Conservation (phyloP, 1,284 basidiomycete species). For the Pascua sp. region DNA sequence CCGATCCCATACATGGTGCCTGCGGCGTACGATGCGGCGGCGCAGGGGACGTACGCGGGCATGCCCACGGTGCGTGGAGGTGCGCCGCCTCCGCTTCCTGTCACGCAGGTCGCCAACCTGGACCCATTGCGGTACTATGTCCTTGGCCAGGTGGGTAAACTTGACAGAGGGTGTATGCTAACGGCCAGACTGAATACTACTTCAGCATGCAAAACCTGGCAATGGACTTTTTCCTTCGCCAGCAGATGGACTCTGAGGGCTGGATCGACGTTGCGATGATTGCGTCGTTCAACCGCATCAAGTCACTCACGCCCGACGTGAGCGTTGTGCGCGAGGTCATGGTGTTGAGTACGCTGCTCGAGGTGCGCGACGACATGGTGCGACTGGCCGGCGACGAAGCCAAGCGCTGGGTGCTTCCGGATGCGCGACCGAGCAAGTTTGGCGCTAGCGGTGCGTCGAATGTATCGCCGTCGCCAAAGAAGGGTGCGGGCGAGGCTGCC, state of each 20-base stretch:
- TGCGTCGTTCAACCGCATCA: constrained; percentile 81
- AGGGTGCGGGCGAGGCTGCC: constrained; percentile 12
- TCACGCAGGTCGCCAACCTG: constrained; percentile 56
- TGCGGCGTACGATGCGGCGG: constrained; percentile 9
- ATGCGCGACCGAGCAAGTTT: constrained; percentile 51
- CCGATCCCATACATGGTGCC: constrained; percentile 22
- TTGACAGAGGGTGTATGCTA: not conserved
- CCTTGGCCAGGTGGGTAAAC: constrained; percentile 56
- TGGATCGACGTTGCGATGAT: constrained; percentile 80
- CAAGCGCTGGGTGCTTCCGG: constrained; percentile 68
- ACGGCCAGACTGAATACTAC: constrained; percentile 73
- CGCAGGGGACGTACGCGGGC: not conserved
- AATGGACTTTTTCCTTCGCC: constrained; percentile 73
- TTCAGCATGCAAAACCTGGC: constrained; percentile 80
- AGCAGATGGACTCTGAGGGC: constrained; percentile 85
- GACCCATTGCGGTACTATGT: constrained; percentile 65
- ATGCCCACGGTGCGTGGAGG: constrained; percentile 5
- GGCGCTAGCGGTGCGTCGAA: not conserved
- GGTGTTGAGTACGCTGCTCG: constrained; percentile 62
- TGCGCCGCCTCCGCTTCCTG: constrained; percentile 56
- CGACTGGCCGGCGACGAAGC: constrained; percentile 61
- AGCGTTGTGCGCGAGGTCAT: constrained; percentile 70
- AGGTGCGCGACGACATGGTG: constrained; percentile 65
- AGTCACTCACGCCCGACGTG: constrained; percentile 63
- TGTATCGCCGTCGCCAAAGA: constrained; percentile 11